These are phyloP conservation scores for Solanum clarkiae DNA, from an alignment of 257 asterid genomes.

Conservation along the genomic window DNA sequence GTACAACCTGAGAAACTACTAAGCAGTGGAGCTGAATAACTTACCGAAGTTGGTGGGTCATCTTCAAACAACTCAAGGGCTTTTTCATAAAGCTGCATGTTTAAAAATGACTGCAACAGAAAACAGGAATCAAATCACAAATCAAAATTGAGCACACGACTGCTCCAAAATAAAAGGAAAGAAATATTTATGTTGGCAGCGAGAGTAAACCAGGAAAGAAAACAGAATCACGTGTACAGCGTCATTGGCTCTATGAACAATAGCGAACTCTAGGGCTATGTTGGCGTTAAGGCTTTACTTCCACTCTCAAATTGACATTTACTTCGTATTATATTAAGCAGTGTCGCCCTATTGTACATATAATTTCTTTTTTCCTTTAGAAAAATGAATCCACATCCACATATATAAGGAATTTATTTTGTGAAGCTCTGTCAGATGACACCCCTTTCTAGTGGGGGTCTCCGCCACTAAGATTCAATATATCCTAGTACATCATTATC, in stretches of 20 bases:
- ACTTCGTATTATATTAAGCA: neutral
- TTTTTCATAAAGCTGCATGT: conserved; percentile 84
- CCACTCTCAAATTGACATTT: neutral
- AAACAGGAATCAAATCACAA: conserved; percentile 7
- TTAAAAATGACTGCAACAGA: conserved; percentile 49
- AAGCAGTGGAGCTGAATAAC: conserved; percentile 16
- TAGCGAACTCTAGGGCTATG: neutral
- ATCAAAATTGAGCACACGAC: neutral
- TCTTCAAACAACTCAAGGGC: conserved; percentile 91
- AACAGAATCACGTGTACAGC: neutral
- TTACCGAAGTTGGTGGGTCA: conserved; percentile 72
- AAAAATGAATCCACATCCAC: neutral
- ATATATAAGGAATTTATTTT: neutral
- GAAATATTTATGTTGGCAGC: neutral
- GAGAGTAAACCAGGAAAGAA: neutral
- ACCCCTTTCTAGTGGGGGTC: neutral
- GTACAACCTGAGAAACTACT: neutral
- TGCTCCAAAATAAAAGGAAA: neutral
- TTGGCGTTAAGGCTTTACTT: neutral
- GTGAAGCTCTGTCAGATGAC: neutral
- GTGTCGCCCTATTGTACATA: neutral
- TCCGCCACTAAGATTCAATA: neutral
- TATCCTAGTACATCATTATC: neutral
- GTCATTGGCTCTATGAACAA: neutral
- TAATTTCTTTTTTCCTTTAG: neutral